phyloP scores from a whole-genome alignment of 176 grass and related monocot species.

The Oryza punctata region DNA sequence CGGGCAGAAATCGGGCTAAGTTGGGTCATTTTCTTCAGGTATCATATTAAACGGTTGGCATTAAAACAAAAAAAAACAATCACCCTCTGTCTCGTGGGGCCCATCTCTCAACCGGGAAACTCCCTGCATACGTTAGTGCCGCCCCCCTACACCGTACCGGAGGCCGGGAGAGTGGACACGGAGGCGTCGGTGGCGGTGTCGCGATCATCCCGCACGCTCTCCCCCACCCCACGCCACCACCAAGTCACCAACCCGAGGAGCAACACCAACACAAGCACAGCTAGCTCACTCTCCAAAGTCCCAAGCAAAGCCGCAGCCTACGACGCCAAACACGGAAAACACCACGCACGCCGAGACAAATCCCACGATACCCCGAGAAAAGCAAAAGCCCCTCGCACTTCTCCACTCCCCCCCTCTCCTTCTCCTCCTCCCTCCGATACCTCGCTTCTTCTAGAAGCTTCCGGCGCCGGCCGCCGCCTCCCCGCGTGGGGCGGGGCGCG shows the following conservation, averaged over 20 bases:
- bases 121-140: background rate
- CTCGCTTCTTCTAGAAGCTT: slow-evolving; percentile 41
- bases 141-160: background rate
- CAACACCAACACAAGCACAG: background rate
- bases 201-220: slow-evolving; percentile 34
- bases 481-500: too few relatives aligned
- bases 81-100: background rate
- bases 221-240: background rate
- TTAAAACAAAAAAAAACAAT: background rate
- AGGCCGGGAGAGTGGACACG: background rate
- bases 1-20: too few relatives aligned
- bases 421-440: background rate
- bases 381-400: background rate
- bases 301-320: too few relatives aligned
- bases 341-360: slow-evolving; percentile 19
- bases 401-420: background rate
- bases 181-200: slow-evolving; percentile 40
- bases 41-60: background rate
- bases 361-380: background rate
- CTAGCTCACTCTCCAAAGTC: background rate
- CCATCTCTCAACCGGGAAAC: background rate
- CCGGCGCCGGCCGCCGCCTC: background rate
- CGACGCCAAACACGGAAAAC: too few relatives aligned
- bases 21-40: background rate
- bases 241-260: slow-evolving; percentile 30